Percentiles rank a stretch among this genome's conserved stretches.
Conservation (phyloP, 129 eudicot genomes). For the Chrysanthemum lavandulifolium region DNA sequence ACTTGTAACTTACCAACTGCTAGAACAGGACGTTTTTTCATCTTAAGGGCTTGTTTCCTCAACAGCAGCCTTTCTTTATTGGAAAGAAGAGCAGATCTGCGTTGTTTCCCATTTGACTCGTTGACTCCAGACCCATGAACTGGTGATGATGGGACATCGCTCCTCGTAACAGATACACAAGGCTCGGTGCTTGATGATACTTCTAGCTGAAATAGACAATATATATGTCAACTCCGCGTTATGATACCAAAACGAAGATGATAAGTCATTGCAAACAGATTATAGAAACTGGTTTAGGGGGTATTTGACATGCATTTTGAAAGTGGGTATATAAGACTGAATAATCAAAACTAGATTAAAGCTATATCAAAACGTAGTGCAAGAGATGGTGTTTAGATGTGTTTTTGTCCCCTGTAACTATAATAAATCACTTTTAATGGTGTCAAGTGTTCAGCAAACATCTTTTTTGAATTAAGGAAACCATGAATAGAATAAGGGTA, state of each 20-base stretch:
- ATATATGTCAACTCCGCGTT: conserved; percentile 10
- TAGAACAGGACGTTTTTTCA: conserved; percentile 65
- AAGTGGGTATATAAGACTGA: not conserved
- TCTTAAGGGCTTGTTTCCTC: conserved; percentile 83
- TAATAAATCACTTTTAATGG: not conserved
- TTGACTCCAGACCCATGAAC: conserved; percentile 18
- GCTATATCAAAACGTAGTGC: not conserved
- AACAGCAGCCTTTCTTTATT: conserved; percentile 85
- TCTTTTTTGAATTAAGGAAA: not conserved
- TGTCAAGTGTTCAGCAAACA: not conserved
- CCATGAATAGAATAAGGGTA: not conserved
- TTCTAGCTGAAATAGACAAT: conserved; percentile 34
- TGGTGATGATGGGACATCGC: conserved; percentile 23
- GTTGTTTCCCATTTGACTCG: conserved; percentile 29
- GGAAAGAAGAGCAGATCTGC: conserved; percentile 55
- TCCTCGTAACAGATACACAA: conserved; percentile 12
- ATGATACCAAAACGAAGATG: conserved; percentile 5
- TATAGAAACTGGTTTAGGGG: not conserved
- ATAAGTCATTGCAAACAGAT: not conserved
- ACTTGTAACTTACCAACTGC: conserved; percentile 66
- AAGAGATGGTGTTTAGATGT: conserved; percentile 8
- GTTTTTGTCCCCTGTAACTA: not conserved
- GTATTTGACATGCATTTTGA: not conserved
- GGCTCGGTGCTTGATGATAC: conserved; percentile 21
- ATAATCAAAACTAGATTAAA: not conserved